Conservation (phyloP, 2,329 filamentous ascomycete species). For the Aureobasidium sp. region DNA sequence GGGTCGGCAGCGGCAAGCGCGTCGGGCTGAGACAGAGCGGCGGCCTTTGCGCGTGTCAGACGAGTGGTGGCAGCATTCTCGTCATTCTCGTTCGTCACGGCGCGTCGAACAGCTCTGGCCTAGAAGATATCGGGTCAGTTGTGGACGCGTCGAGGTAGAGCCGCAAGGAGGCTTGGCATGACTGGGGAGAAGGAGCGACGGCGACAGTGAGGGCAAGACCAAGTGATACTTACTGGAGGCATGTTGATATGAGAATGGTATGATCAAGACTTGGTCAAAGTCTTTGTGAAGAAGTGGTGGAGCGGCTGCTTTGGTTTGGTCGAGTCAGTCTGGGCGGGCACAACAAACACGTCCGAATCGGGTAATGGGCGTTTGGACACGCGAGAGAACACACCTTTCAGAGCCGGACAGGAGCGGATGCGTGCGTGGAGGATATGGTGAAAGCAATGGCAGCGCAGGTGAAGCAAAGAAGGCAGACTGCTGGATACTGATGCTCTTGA, state of each 20-base stretch:
- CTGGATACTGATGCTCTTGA: conserved; percentile 11
- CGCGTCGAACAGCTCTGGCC: conserved; percentile 68
- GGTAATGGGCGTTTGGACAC: conserved; percentile 10
- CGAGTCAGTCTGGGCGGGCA: conserved; percentile 14
- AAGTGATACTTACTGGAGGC: conserved; percentile 30
- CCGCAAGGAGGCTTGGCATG: conserved; percentile 8
- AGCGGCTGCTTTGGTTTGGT: conserved; percentile 6
- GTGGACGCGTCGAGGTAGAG: conserved; percentile 21
- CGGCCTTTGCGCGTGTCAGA: conserved; percentile 87
- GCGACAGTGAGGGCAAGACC: not conserved
- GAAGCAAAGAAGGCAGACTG: conserved; percentile 11
- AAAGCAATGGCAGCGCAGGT: conserved; percentile 6
- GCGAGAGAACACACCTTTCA: conserved; percentile 4
- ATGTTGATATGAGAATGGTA: conserved; percentile 23
- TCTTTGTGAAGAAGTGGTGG: conserved; percentile 1
- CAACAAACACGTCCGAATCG: conserved; percentile 18
- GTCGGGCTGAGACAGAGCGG: conserved; percentile 49
- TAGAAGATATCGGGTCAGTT: conserved; percentile 40
- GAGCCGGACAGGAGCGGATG: not conserved
- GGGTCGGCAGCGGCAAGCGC: conserved; percentile 51
- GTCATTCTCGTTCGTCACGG: conserved; percentile 86
- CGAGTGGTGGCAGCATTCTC: conserved; percentile 73
- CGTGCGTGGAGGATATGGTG: not conserved
- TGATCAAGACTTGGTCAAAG: conserved; percentile 12
- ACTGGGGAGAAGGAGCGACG: not conserved